phyloP scores from a whole-genome alignment of 495 filamentous ascomycete species.

The Xylaria palmicola region DNA sequence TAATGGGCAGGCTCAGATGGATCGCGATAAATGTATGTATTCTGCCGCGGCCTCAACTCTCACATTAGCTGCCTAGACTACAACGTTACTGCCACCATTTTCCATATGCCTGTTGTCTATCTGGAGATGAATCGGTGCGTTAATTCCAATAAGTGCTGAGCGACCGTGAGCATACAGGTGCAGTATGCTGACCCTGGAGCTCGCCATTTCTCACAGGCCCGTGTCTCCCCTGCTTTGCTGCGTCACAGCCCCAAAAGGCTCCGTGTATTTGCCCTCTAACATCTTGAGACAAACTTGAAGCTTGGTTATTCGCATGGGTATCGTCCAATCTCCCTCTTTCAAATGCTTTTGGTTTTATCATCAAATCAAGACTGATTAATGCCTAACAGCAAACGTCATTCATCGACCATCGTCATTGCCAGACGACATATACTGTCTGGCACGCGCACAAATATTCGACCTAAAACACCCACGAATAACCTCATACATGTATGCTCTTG shows the following conservation, averaged over 20 bases:
- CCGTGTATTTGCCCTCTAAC: background rate
- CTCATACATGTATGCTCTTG: conserved; percentile 15
- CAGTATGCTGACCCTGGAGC: background rate
- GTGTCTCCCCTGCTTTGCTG: background rate
- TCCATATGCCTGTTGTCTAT: background rate
- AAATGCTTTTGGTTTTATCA: conserved; percentile 3
- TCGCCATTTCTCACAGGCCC: background rate
- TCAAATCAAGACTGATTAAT: background rate
- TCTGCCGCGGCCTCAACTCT: background rate
- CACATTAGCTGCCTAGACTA: background rate
- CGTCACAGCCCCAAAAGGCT: background rate
- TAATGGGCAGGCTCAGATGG: background rate
- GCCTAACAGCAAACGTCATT: background rate
- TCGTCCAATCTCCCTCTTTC: background rate
- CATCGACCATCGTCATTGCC: background rate
- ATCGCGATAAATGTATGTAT: background rate
- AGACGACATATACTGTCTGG: background rate
- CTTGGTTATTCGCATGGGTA: background rate
- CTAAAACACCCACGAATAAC: conserved; percentile 1
- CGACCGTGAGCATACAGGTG: background rate
- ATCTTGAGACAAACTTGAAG: background rate
- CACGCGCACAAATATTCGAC: background rate
- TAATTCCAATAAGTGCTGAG: background rate
- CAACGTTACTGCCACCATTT: background rate
- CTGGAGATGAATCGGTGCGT: background rate